Percentiles rank a stretch among this genome's conserved stretches.
Conservation (phyloP, 2,329 filamentous ascomycete genomes). For the Aspergillus clavatus region DNA sequence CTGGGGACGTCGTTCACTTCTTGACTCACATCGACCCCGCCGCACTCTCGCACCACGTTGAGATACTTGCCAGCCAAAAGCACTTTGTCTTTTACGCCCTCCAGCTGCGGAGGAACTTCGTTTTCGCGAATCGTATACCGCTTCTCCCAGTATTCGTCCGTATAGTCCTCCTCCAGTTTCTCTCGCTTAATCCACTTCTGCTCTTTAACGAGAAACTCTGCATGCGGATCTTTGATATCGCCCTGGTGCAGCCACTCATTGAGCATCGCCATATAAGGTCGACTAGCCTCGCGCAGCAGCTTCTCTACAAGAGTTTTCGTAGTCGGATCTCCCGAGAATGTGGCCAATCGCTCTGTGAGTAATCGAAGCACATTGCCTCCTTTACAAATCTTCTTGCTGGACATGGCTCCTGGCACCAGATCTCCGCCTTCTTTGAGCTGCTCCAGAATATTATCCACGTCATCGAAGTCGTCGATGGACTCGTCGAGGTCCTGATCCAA, state of each 20-base stretch:
- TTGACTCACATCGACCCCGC: constrained; percentile 89
- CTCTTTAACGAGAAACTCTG: constrained; percentile 91
- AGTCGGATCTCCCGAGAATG: constrained; percentile 89
- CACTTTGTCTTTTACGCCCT: constrained; percentile 88
- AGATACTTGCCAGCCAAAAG: constrained; percentile 94
- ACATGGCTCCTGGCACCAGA: constrained; percentile 69
- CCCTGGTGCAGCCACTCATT: constrained; percentile 98
- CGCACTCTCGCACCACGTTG: constrained; percentile 95
- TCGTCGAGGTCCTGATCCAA: constrained; percentile 69
- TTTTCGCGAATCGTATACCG: constrained; percentile 90
- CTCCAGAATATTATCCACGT: constrained; percentile 90
- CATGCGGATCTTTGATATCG: constrained; percentile 87
- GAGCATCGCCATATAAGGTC: constrained; percentile 95
- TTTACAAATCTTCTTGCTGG: constrained; percentile 88
- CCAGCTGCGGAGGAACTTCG: constrained; percentile 86
- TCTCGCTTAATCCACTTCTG: constrained; percentile 92
- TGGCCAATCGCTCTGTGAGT: constrained; percentile 75
- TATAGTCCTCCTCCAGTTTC: constrained; percentile 90
- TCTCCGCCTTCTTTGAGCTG: constrained; percentile 83
- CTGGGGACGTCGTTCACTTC: constrained; percentile 81
- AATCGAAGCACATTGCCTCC: constrained; percentile 91
- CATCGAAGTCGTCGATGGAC: constrained; percentile 69
- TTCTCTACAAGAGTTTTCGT: constrained; percentile 76
- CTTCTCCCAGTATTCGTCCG: constrained; percentile 98
- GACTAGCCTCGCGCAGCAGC: constrained; percentile 78